Base-by-base conservation (phyloP, 2,329 filamentous ascomycete genomes). In the Lachnellula willkommii region DNA sequence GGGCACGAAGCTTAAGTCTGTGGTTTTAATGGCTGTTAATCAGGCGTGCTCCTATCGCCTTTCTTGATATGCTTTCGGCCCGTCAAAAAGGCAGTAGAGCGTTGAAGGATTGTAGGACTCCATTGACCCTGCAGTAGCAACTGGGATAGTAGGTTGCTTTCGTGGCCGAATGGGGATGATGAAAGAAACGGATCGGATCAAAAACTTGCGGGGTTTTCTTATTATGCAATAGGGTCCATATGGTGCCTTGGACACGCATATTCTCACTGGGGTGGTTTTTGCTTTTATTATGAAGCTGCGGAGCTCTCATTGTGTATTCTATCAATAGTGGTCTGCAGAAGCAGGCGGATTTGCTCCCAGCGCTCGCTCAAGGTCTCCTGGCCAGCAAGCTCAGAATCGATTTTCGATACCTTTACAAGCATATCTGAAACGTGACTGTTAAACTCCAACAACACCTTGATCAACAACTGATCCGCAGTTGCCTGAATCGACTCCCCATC, bases 301-400 rank as follows among this genome's bases (percentile, higher is more conserved):
- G 20, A 47, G 20, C 51, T 46, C 37, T 58, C 40, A 61, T 42
- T 51, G 55, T 56, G 22, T 56, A 63, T 56, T 52, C 58, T 54
- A 43, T 58, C 50, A 22, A 62, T 58, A 6, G 58, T 57, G 46
- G 17, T 32, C 9, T 57, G 32, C 36, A 66, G 22, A 39, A 67
- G 53, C 6, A 54, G 11, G 37, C 53, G 39, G 37, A 68, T 61
- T 50, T 68, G 65, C 8, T 55, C 58, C 63, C 63, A 68, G 32
- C 63, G 59, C 50, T 48, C 60, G 5, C n/a, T 32, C 53, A 67
- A 50, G 1, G 53, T 60, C 14, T 59, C 50, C 49, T 66, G 62
- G 39, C 52, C 54, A 15, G 45, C n/a, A 28, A 60, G 54, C 4
- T 55, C 58, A 12, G 57, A 56, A 32, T 59, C 55, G 9, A 64